Percentiles rank a stretch among this genome's conserved stretches.
Evolutionary conservation across 768 basidiomycete genomes (phyloP).

Genomic region (Boletus reticulatus): DNA sequence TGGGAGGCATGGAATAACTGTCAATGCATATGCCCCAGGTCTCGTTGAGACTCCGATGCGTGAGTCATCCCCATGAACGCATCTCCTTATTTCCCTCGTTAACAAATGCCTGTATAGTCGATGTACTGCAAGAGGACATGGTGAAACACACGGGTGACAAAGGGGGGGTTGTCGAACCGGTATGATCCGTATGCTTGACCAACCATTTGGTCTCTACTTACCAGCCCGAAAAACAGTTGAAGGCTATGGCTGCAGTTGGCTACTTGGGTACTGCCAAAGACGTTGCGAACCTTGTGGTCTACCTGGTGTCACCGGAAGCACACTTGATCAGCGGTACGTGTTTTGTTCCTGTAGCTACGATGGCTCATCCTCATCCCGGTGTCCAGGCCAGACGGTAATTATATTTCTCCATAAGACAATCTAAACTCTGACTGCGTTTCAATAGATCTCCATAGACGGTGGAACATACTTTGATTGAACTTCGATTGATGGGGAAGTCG

Average conservation of each 20-base stretch:
- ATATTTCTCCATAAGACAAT: background rate
- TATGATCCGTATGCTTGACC: background rate
- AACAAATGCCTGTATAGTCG: constrained; percentile 12
- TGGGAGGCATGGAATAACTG: constrained; percentile 31
- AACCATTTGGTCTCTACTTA: background rate
- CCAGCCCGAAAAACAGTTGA: constrained; percentile 7
- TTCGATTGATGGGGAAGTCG: too few relatives aligned
- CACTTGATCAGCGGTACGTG: constrained; percentile 34
- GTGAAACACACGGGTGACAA: constrained; percentile 10
- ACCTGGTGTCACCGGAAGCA: constrained; percentile 34
- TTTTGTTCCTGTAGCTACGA: background rate
- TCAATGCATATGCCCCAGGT: constrained; percentile 36
- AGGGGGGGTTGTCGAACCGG: constrained; percentile 14
- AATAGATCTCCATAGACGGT: constrained; percentile 25
- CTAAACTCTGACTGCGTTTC: background rate
- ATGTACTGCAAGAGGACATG: constrained; percentile 10
- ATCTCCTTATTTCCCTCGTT: background rate
- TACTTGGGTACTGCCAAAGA: constrained; percentile 29
- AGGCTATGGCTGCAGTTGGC: constrained; percentile 15
- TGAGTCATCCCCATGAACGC: constrained; percentile 5
- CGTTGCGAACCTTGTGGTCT: constrained; percentile 37
- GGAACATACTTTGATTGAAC: constrained; percentile 25
- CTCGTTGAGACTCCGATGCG: constrained; percentile 28
- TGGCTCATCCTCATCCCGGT: background rate
- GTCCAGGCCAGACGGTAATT: constrained; percentile 28